Evolutionary conservation across 1,284 basidiomycete genomes (phyloP), one percentile per base, ranked within the genome.

Genomic region (Ganoderma sp.): DNA sequence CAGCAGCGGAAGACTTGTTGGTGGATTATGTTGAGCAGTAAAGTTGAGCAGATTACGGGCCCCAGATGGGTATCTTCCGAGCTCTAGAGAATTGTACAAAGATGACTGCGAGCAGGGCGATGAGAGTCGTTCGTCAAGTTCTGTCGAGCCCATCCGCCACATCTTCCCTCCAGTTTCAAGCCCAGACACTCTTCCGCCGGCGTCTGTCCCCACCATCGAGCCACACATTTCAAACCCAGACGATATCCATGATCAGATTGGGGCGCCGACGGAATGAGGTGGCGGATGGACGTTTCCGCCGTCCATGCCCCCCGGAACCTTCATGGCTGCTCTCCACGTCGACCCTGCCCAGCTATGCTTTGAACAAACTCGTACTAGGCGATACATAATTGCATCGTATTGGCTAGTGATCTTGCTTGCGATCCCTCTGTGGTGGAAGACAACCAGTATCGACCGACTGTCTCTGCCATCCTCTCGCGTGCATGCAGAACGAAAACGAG

Each of bases 371-470:
- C 73, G 72, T 57, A 81, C 83, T 66, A 84, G 89, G 63, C 80
- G 89, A 72, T 80, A 79, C 58, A 89, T 94, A 67, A 83, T 95
- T 67, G 78, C 84, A 6, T 87, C 91, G 0, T 97, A 96, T 78
- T 94, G 94, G 86, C 69, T 86, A 39, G 81, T 94, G 42, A 83
- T 96, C 28, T 71, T 96, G 28, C 79, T 93, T 8, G 89, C 90
- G 1, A 67, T 94, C 22, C 96, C 96, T 4, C 84, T 93, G 58
- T 98, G 96, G 96, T 97, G 93, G 94, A 84, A 83, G 59, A 90
- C 92, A 28, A 97, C 96, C 2, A 92, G 91, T 70, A 96, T 97
- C 50, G 86, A 95, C 77, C 87, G 95, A 39, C 84, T 93, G 17
- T 82, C 90, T 0, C 81, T 97, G 19, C 94, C 95, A 2, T 82